Evolutionary conservation across 2,329 filamentous ascomycete species (phyloP), one percentile per base, ranked within the genome.

Genomic region (Penicillium sp.): DNA sequence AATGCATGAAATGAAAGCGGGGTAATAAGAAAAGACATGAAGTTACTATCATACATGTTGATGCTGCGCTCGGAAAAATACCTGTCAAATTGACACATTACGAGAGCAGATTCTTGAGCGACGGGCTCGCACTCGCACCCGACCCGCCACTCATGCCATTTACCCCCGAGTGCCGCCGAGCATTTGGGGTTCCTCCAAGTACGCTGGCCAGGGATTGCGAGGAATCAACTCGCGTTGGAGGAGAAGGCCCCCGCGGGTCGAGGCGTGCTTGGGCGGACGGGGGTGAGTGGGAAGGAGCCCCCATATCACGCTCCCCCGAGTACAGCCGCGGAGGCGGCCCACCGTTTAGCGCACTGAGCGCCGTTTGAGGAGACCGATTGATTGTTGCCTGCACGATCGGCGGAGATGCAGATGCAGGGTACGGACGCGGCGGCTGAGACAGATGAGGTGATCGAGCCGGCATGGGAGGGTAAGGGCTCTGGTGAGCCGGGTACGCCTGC

Each of bases 61-160:
- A 50, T 53, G 43, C 41, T 43, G 22, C 24, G 39, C 35, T 49
- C 16, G 54, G 19, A 50, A n/a, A 31, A 40, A 31, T 31, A 31
- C 31, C 31, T 27, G n/a, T 46, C 54, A 41, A 50, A 41, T 3
- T 40, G 22, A 24, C 19, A 19, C 14, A 50, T 78, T 75, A 91
- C 50, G 86, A 89, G 55, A 93, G 81, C 50, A 93, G 75, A 68
- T 93, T 92, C 66, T 87, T 85, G 61, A 93, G 74, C 10, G 89
- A 92, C 11, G 90, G 89, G 69, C 87, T 92, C 16, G 89, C 89
- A 68, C 90, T 92, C 4, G 89, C 89, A n/a, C 89, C 89, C 52
- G 75, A 75, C 35, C 69, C 70, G 2, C 64, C 60, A 50, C 62
- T 66, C 18, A 69, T 67, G 18, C 69, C 72, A 50, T 71, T 73